Evolutionary conservation across 2,329 filamentous ascomycete species (phyloP).

Genomic region (Exophiala phaeomuriformis): DNA sequence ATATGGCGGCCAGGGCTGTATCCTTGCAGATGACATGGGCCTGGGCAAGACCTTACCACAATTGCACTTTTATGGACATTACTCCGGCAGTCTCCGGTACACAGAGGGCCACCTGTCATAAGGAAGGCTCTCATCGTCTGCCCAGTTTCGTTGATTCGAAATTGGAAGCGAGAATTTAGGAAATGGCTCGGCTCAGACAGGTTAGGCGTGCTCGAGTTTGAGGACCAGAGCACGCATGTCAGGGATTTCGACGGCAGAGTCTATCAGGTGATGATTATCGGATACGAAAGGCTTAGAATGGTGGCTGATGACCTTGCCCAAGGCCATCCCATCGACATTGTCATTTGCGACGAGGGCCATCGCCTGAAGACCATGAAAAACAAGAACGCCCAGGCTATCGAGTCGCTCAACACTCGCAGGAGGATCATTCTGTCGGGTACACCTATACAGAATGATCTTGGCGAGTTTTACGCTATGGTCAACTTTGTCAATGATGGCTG

Average conservation of each 20-base stretch:
- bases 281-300: slow-evolving; percentile 61
- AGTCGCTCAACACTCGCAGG: slow-evolving; percentile 54
- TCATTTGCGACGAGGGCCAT: slow-evolving; percentile 64
- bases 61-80: slow-evolving; percentile 66
- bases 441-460: slow-evolving; percentile 61
- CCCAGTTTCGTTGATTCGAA: slow-evolving; percentile 63
- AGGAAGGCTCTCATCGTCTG: slow-evolving; percentile 67
- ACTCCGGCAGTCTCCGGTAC: slow-evolving; percentile 62
- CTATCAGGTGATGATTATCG: slow-evolving; percentile 66
- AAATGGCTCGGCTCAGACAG: slow-evolving; percentile 68
- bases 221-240: slow-evolving; percentile 53
- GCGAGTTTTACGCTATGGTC: slow-evolving; percentile 60
- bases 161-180: slow-evolving; percentile 65
- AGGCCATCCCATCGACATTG: slow-evolving; percentile 58
- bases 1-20: slow-evolving; percentile 60
- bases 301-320: slow-evolving; percentile 60
- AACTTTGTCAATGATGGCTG: slow-evolving; percentile 63
- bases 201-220: slow-evolving; percentile 60
- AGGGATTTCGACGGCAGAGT: slow-evolving; percentile 63
- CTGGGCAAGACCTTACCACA: slow-evolving; percentile 67
- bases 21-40: slow-evolving; percentile 70
- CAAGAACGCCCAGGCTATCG: slow-evolving; percentile 59
- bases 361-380: slow-evolving; percentile 62
- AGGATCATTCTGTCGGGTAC: slow-evolving; percentile 60
- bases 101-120: slow-evolving; percentile 51